These are phyloP conservation scores for Orychophragmus violaceus DNA, from an alignment of 345 rosid genomes.

Conservation along the genomic window DNA sequence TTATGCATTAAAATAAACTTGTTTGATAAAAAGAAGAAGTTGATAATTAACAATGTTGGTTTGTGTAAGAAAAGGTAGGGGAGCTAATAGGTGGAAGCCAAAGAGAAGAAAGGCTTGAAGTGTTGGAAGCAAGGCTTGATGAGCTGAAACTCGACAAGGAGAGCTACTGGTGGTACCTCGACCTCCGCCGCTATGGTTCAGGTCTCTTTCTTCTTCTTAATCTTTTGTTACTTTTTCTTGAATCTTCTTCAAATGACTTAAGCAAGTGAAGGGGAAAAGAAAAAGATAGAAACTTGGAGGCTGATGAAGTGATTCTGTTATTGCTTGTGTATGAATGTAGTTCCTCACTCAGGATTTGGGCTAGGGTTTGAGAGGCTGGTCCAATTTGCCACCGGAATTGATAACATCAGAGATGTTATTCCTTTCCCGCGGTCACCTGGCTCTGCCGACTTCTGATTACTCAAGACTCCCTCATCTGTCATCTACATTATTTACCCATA, in stretches of 20 bases:
- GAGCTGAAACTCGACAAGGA: constrained; percentile 72
- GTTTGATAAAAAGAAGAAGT: neutral
- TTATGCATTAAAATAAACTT: neutral
- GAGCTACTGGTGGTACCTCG: constrained; percentile 96
- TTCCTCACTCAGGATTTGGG: constrained; percentile 97
- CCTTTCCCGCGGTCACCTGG: constrained; percentile 95
- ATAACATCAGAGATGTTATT: constrained; percentile 84
- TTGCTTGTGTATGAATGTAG: constrained; percentile 27
- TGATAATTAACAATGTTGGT: neutral
- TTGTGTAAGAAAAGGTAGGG: constrained; percentile 49
- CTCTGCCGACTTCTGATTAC: constrained; percentile 77
- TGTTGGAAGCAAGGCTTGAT: constrained; percentile 73
- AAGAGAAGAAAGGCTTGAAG: constrained; percentile 89
- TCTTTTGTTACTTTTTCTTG: neutral
- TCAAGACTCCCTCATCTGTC: too few species aligned
- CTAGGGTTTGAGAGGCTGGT: constrained; percentile 94
- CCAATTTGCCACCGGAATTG: constrained; percentile 89
- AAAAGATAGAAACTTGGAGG: neutral
- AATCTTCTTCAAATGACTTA: neutral
- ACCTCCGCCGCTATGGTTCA: constrained; percentile 92
- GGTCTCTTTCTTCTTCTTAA: constrained; percentile 34
- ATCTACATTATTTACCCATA: neutral
- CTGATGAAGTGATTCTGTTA: constrained; percentile 6
- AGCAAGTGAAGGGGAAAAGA: neutral
- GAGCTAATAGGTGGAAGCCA: constrained; percentile 99